A percentile compares a stretch with the other conserved stretches of the same genome.
Evolutionary conservation across 495 filamentous ascomycete genomes (phyloP).

Genomic region (Geopyxis carbonaria): DNA sequence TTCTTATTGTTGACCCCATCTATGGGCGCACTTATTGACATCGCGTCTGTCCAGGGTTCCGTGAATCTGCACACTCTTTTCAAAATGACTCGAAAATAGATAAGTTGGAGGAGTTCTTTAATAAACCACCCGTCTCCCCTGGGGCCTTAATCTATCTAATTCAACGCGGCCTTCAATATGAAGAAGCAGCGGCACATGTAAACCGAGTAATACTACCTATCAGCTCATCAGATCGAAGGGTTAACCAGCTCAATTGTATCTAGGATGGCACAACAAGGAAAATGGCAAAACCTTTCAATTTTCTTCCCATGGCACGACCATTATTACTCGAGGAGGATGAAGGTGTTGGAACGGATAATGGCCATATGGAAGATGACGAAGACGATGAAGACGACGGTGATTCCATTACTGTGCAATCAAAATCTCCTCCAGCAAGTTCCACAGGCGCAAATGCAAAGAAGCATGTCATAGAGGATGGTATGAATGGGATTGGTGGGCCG

Average conservation of each 20-base stretch:
- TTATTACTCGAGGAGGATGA: constrained; percentile 19
- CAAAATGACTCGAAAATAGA: constrained; percentile 22
- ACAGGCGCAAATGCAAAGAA: constrained; percentile 23
- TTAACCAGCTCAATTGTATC: constrained; percentile 2
- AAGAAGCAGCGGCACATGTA: constrained; percentile 22
- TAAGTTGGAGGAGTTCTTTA: constrained; percentile 10
- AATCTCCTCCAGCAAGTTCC: constrained; percentile 17
- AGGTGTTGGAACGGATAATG: constrained; percentile 14
- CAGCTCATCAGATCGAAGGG: neutral
- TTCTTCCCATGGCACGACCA: constrained; percentile 11
- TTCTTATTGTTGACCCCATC: constrained; percentile 13
- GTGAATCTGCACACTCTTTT: constrained; percentile 19
- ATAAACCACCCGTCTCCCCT: constrained; percentile 8
- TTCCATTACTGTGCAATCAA: constrained; percentile 12
- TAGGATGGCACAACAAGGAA: constrained; percentile 23
- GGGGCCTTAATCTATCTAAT: constrained; percentile 22
- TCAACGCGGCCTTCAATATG: constrained; percentile 22
- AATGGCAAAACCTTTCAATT: constrained; percentile 19
- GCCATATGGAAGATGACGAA: constrained; percentile 8
- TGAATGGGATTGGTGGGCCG: constrained; percentile 16
- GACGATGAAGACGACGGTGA: constrained; percentile 21
- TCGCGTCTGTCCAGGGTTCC: constrained; percentile 23
- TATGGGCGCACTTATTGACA: too few species aligned
- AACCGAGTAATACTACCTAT: constrained; percentile 8
- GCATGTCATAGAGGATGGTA: constrained; percentile 21